Conservation (phyloP, 1,139 yeast species). For the Taphrina confusa region DNA sequence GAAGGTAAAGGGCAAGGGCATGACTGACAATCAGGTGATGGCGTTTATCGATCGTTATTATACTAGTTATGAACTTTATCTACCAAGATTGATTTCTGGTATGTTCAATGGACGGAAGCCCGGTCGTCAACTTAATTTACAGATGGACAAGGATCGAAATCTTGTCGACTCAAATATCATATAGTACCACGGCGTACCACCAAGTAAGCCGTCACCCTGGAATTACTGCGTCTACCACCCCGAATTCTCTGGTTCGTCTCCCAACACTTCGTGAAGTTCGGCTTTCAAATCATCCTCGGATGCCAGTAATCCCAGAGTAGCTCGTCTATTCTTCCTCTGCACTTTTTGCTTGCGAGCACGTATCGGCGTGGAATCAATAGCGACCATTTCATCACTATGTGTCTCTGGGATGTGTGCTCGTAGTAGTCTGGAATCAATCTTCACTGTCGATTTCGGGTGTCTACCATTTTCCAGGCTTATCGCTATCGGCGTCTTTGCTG, state of each 20-base stretch:
- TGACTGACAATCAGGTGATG: constrained; percentile 70
- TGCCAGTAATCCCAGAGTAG: constrained; percentile 20
- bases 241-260: constrained; percentile 7
- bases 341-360: constrained; percentile 18
- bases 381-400: neutral
- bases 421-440: constrained; percentile 22
- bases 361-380: constrained; percentile 22
- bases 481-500: constrained; percentile 31
- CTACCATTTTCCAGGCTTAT: constrained; percentile 24
- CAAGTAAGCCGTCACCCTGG: neutral
- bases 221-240: neutral
- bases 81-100: constrained; percentile 49
- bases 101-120: constrained; percentile 5
- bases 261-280: constrained; percentile 22
- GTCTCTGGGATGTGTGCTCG: neutral
- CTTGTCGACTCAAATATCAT: constrained; percentile 1
- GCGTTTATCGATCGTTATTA: constrained; percentile 77
- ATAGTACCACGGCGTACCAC: neutral
- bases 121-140: constrained; percentile 5
- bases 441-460: constrained; percentile 23
- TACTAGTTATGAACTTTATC: constrained; percentile 79
- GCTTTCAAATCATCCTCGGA: constrained; percentile 17
- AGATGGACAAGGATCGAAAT: constrained; percentile 4
- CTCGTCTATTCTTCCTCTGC: constrained; percentile 23
- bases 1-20: constrained; percentile 60